Conservation (phyloP, 1,284 basidiomycete genomes). For the Anthracocystis setariae region DNA sequence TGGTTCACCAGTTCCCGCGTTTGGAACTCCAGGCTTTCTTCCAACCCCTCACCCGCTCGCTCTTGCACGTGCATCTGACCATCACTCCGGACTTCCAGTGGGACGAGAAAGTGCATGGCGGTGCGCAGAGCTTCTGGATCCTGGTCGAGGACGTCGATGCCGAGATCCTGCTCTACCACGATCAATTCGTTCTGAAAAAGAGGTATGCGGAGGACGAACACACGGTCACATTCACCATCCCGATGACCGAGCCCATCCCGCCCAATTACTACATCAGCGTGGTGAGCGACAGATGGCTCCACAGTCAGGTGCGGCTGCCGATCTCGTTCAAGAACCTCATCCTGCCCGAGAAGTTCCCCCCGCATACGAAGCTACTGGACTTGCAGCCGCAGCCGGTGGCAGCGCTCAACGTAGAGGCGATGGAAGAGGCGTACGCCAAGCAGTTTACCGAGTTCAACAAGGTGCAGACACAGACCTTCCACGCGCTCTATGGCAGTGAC, state of each 20-base stretch:
- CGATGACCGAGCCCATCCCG: constrained; percentile 95
- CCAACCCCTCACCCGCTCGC: constrained; percentile 62
- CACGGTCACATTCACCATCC: constrained; percentile 90
- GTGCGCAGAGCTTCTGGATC: constrained; percentile 86
- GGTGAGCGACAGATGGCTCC: constrained; percentile 94
- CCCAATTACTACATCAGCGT: constrained; percentile 98
- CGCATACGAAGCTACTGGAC: constrained; percentile 90
- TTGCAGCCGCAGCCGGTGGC: constrained; percentile 89
- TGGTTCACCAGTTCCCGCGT: constrained; percentile 96
- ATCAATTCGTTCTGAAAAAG: constrained; percentile 88
- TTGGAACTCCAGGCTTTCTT: constrained; percentile 75
- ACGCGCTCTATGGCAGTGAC: constrained; percentile 92
- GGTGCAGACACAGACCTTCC: constrained; percentile 99
- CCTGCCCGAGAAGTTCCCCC: constrained; percentile 94
- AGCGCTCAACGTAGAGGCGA: constrained; percentile 90
- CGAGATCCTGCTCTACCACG: constrained; percentile 92
- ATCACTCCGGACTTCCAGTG: constrained; percentile 96
- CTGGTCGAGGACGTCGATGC: constrained; percentile 97
- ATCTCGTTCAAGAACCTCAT: constrained; percentile 98
- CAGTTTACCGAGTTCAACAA: constrained; percentile 91
- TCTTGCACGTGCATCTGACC: constrained; percentile 64
- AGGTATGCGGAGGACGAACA: constrained; percentile 89
- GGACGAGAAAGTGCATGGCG: constrained; percentile 92
- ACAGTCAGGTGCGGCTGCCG: constrained; percentile 90
- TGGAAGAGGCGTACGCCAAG: constrained; percentile 79